Conservation (phyloP, 371 early-diverging fungal genomes). For the Thermomucor indicae-seudaticae region DNA sequence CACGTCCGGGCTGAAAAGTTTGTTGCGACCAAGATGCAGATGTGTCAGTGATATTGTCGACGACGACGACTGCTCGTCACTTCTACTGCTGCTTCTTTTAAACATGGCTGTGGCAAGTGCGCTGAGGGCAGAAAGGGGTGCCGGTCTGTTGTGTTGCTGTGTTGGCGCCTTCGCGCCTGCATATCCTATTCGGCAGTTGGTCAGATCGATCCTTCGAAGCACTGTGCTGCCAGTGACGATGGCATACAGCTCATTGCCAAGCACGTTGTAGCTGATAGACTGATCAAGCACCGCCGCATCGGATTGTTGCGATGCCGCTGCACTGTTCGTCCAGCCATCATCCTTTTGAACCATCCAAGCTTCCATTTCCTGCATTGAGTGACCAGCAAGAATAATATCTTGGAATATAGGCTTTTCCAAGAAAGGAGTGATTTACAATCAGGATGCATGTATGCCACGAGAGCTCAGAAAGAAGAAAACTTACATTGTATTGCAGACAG, state of each 20-base stretch:
- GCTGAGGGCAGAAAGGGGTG: constrained; percentile 1
- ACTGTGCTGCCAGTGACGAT: constrained; percentile 13
- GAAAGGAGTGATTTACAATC: not conserved
- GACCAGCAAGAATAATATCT: constrained; percentile 19
- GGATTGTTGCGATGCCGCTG: not conserved
- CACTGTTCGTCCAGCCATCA: constrained; percentile 25
- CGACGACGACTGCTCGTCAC: no score
- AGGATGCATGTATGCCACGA: not conserved
- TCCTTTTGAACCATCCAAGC: constrained; percentile 18
- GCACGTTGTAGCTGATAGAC: constrained; percentile 5
- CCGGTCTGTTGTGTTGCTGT: no score
- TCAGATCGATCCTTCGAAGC: constrained; percentile 27
- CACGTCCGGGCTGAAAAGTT: no score
- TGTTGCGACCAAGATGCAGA: no score
- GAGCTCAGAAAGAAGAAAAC: not conserved
- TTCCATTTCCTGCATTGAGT: constrained; percentile 23
- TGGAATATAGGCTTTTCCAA: constrained; percentile 25
- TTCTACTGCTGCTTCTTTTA: no score
- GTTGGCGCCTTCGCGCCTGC: no score
- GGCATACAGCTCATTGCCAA: constrained; percentile 27
- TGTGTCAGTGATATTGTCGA: no score
- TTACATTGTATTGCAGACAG: constrained; percentile 29
- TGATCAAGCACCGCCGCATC: not conserved
- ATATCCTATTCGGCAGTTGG: constrained; percentile 27
- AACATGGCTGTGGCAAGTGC: constrained; percentile 4